Evolutionary conservation across 2,329 filamentous ascomycete species (phyloP), one percentile per base, ranked within the genome.

Genomic region (Microdochium trichocladiopsis): DNA sequence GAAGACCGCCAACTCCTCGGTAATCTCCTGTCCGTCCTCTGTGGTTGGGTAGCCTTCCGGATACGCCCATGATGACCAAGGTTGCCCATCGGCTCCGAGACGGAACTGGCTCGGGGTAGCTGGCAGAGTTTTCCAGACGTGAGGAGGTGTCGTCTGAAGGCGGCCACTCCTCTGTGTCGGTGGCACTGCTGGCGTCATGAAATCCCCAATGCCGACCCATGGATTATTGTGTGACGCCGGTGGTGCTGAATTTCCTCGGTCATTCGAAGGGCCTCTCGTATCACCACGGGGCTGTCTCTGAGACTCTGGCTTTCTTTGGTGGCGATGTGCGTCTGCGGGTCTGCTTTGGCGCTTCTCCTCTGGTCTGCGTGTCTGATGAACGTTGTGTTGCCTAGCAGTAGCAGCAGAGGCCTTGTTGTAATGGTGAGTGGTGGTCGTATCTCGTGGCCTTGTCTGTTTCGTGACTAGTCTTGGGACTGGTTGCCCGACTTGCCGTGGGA

Each of bases 241-340:
- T 14, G 76, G 76, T 6, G 75, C 77, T 3, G 77, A 79, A 24
- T 66, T 68, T 23, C 76, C 76, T 25, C 77, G 69, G 51, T 74
- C 73, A 48, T 73, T 69, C 9, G 69, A 67, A 5, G 64, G 56
- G 28, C 62, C 59, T 48, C 61, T 56, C 18, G 55, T 49, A 28
- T 62, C 62, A n/a, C 54, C 51, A 47, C 58, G 55, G 10, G 61
- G 56, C 23, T 53, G 52, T 43, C 55, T 52, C 22, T 57, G 51
- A 25, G 50, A 24, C 25, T 47, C 12, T 16, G 47, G 23, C 23
- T 25, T 48, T 12, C 16, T 48, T 23, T n/a, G 47, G 8, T 14
- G 47, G 23, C 47, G 23, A 3, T n/a, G 25, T 8, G 47, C 22
- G 51, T 48, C 50, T 23, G 12, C 12, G 22, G 25, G 14, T 12